Evolutionary conservation across 1,139 yeast genomes (phyloP), one percentile per base, ranked within the genome.

Genomic region (Zygosaccharomyces sapae): DNA sequence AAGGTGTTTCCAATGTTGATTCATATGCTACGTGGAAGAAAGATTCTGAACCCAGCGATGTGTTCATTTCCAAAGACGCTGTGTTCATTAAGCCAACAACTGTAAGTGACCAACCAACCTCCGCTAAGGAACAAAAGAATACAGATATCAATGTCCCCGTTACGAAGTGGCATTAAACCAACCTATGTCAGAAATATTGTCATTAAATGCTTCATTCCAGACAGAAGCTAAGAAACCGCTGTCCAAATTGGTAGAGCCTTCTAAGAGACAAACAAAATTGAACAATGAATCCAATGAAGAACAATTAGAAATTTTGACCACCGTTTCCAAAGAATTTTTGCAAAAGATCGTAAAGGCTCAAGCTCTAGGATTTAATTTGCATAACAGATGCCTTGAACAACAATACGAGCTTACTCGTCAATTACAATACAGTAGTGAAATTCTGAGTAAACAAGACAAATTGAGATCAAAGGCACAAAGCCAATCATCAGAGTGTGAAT

Each of bases 321-420:
- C 49, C 5, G 29, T 59, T 7, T 55, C 65, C 5, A 54, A 52
- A 16, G 60, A 55, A 20, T 33, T 61, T 2, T 43, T 61, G 40
- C 35, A 39, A 19, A 56, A 55, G 13, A 50, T 64, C 5, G 41
- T 52, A 2, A 54, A 44, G 37, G 61, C 57, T 1, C 65, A 59
- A 46, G 57, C 51, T 34, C 47, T 57, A 30, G 67, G 58, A 5
- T 50, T 52, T 5, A 51, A 58, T 31, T 50, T 70, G 46, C 65
- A 65, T 44, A 53, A 60, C 20, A 62, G 71, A 13, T 53, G 70
- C 1, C 45, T 45, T 2, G 65, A 65, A 46, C 72, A 68, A 50
- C 59, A 64, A 35, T 48, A 56, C 38, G 73, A 65, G 46, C 56
- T 74, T 8, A 62, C 63, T 3, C 66, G 69, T 9, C 80, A 76